Evolutionary conservation across 805 yeast genomes (phyloP).

Genomic region (Candida argentea): DNA sequence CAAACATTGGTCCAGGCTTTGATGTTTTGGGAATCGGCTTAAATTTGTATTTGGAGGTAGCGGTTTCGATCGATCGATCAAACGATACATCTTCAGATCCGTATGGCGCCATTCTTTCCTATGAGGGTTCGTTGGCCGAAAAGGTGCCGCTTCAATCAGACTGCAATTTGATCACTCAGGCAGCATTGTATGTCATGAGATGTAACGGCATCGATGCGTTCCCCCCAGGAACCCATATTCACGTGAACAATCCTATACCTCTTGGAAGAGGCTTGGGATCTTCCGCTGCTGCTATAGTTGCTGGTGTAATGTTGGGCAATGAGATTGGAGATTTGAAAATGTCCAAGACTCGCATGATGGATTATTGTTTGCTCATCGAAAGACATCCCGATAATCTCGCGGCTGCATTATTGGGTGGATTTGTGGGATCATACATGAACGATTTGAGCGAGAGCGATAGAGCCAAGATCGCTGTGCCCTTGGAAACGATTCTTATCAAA

Average conservation of each 20-base stretch:
- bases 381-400: conserved; percentile 98
- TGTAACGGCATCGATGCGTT: conserved; percentile 68
- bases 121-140: conserved; percentile 73
- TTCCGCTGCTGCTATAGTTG: conserved; percentile 97
- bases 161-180: conserved; percentile 78
- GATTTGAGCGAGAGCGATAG: conserved; percentile 65
- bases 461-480: conserved; percentile 71
- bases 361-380: conserved; percentile 93
- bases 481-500: conserved; percentile 74
- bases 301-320: conserved; percentile 86
- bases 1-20: conserved; percentile 97
- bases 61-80: conserved; percentile 52
- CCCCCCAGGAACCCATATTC: conserved; percentile 76
- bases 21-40: conserved; percentile 93
- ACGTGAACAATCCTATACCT: conserved; percentile 86
- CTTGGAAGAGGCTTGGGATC: conserved; percentile 96
- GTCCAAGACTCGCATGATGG: conserved; percentile 74
- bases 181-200: conserved; percentile 85
- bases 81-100: conserved; percentile 44
- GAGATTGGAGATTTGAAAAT: conserved; percentile 69
- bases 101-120: conserved; percentile 57
- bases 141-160: conserved; percentile 73
- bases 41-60: conserved; percentile 59
- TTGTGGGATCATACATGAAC: conserved; percentile 88
- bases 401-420: conserved; percentile 99